These are phyloP conservation scores for Amauroascus verrucosus DNA, from an alignment of 2,329 filamentous ascomycete genomes.

Conservation along the genomic window DNA sequence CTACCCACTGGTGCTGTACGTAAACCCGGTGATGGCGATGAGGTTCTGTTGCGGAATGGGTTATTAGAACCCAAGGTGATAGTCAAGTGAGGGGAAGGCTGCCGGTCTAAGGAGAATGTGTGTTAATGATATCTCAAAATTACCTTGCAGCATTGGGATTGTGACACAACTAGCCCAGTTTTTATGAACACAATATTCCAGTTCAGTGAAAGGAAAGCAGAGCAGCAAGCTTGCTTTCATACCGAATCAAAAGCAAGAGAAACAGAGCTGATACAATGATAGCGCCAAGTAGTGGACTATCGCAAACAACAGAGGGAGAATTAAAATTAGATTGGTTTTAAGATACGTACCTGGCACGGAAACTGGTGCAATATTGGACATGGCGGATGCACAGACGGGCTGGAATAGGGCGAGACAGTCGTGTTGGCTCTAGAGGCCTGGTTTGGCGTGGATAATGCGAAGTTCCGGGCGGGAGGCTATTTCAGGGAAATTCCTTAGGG, in stretches of 20 bases:
- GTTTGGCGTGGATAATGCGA: not conserved
- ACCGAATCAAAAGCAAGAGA: not conserved
- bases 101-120: conserved; percentile 22
- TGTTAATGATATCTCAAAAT: not conserved
- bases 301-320: not conserved
- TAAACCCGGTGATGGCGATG: conserved; percentile 30
- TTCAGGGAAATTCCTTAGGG: not conserved
- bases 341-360: conserved; percentile 21
- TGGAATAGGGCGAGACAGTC: not conserved
- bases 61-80: conserved; percentile 39
- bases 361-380: conserved; percentile 20
- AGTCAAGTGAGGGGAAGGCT: conserved; percentile 25
- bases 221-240: not conserved
- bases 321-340: conserved; percentile 11
- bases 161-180: conserved; percentile 3
- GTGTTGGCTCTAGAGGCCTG: not conserved
- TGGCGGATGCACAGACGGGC: conserved; percentile 7
- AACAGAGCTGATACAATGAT: not conserved
- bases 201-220: not conserved
- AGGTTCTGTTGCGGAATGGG: conserved; percentile 40
- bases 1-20: conserved; percentile 19
- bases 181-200: not conserved
- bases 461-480: not conserved
- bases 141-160: not conserved
- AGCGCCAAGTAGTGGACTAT: not conserved